Base-by-base conservation (phyloP, 768 basidiomycete species). In the Auricularia heimuer region DNA sequence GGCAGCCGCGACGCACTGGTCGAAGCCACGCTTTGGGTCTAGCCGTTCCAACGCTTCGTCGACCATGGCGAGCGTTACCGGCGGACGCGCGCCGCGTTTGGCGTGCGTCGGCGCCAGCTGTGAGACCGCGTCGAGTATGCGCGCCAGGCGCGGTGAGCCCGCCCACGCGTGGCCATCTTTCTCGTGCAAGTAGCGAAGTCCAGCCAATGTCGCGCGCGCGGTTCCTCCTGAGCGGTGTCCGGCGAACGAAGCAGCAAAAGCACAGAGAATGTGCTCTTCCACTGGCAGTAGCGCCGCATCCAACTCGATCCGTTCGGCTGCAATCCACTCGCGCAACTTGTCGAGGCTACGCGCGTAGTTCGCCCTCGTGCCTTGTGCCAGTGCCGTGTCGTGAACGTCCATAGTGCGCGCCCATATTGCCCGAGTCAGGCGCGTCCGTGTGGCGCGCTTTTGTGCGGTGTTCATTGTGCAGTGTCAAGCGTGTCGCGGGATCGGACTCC, bases 1-100 rank as follows among this genome's bases (percentile, higher is more conserved):
- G 21, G 47, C 47, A 10, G 78, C 77, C 77, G 77, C 79, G 1
- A 79, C 62, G 39, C 76, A 78, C 0, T 78, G 77, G 62, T 80
- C 77, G 63, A 80, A 81, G 0, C 77, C 70, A 8, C 74, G 62
- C 0, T 63, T 6, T 0, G 77, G 62, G 35, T 72, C 54, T 0
- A 80, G 72, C 0, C 61, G 10, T 7, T 67, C 61, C 1, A 79
- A 65, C 0, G 69, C 66, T 1, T 44, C 65, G 47, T 51, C 47
- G 0, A 79, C 68, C 76, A 79, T 77, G 0, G 62, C 47, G 0
- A 78, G 36, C 0, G 77, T 76, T n/a, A 78, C 69, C 1, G 76
- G 78, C 1, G 77, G 77, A 0, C 75, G 69, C 1, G 14, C 10
- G 4, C 18, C 16, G 10, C 47, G 47, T 18, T 51, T 51, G 4